Evolutionary conservation across 2,329 filamentous ascomycete species (phyloP), one percentile per base, ranked within the genome.

Genomic region (Alternaria sp.): DNA sequence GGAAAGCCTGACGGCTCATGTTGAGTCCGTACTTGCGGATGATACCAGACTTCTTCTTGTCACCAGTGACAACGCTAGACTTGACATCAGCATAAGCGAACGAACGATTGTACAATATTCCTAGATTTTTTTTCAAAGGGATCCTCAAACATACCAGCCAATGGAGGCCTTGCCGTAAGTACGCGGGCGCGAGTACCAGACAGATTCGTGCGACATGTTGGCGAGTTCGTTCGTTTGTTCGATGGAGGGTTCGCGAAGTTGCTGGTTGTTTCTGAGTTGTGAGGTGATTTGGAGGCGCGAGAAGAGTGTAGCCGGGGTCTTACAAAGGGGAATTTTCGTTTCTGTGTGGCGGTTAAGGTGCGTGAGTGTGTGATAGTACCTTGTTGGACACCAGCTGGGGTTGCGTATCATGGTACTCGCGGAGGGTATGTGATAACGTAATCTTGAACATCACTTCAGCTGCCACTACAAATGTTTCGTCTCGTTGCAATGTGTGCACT

Each of bases 11-110:
- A 80, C 86, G 84, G 81, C 86, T 88, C 82, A 88, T 87, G 75
- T 96, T 92, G 75, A 97, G 86, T 78, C 94, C 94, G 84, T 98
- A 98, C 85, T 99, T 99, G 86, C 95, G 93, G 86, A 99, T 97
- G 73, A 99, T 88, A 92, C 95, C 95, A 75, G 94, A 93, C 17
- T 67, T 67, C 55, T 73, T 73, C 56, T 66, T 72, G 21, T 63
- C 59, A 36, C 71, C 71, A 0, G 69, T 73, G 1, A 73, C 70
- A 10, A 72, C 65, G 29, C 71, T 73, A 5, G 11, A 17, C 39
- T 11, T 17, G 9, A 17, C 3, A 48, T 48, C 31, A 48, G 44
- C 17, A 36, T 4, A 4, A 13, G n/a, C 3, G 17, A 17, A 17
- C 17, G 17, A 17, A 17, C 17, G 1, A 17, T 17, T 2, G 17